A percentile compares a stretch with the other conserved stretches of the same genome.
These are phyloP conservation scores for Cyamopsis tetragonoloba DNA, from an alignment of 306 rosid genomes.

Conservation along the genomic window DNA sequence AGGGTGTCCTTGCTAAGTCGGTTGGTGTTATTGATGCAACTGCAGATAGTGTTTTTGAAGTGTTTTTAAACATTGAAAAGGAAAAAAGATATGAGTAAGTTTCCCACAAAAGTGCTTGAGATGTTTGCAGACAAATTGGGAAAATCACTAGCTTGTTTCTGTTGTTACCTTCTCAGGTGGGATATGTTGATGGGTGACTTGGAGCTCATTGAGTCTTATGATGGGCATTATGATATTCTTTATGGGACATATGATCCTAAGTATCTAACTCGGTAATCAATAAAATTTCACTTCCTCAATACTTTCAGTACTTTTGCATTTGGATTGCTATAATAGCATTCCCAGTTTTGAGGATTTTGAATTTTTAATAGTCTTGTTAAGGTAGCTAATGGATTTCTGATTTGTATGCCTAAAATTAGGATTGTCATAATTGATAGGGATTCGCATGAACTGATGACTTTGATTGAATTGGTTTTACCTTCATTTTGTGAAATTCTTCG, in stretches of 20 bases:
- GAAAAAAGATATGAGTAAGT: conserved; percentile 91
- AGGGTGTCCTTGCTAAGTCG: conserved; percentile 76
- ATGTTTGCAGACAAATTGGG: not conserved
- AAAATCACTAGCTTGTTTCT: conserved; percentile 7
- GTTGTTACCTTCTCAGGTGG: conserved; percentile 62
- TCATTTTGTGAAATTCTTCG: not conserved
- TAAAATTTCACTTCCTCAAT: not conserved
- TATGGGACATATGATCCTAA: conserved; percentile 87
- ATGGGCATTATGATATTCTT: conserved; percentile 81
- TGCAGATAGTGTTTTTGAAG: conserved; percentile 76
- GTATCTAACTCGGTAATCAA: conserved; percentile 69
- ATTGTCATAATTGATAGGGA: not conserved
- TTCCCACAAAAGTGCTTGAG: not conserved
- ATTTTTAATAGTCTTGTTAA: not conserved
- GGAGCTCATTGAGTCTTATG: conserved; percentile 68
- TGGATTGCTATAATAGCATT: not conserved
- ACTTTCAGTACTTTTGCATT: not conserved
- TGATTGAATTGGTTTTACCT: not conserved
- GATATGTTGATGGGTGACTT: conserved; percentile 94
- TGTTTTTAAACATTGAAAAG: conserved; percentile 59
- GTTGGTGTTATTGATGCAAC: conserved; percentile 80
- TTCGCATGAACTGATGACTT: not conserved
- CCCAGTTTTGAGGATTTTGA: not conserved
- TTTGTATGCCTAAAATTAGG: not conserved
- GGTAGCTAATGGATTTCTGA: not conserved